Base-by-base conservation (phyloP, 495 filamentous ascomycete species). In the Penicillium alfredii region DNA sequence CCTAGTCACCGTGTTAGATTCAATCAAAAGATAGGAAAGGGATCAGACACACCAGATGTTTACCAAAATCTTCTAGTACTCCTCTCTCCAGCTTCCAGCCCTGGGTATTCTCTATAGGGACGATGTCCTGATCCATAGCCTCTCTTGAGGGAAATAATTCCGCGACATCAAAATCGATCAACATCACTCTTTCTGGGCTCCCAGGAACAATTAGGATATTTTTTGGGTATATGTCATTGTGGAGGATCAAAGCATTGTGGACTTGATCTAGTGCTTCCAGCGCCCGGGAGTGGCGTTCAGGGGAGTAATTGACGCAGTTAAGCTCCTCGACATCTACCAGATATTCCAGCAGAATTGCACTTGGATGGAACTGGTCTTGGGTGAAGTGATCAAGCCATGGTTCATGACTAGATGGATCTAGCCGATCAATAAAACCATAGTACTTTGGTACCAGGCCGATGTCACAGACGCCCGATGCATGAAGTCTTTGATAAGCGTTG, bases 251-350 rank as follows among this genome's bases (percentile, higher is more conserved):
- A 24, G 38, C 30, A 8, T 17, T 30, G 31, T 42, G 23, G 13
- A 42, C 35, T 16, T 42, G 30, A 21, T 16, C 35, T n/a, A 42
- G 34, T 6, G 30, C 31, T 9, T 42, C 23, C 25, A 35, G 4
- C 17, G 32, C 31, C 28, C 30, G 14, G 16, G 3, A 10, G 20
- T 28, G 35, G 22, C 34, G 39, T 3, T 15, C 31, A 10, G 40
- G 35, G 6, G 37, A 46, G 30, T 46, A 46, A 30, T 46, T 46
- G 16, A 35, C 43, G 37, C 35, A 44, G 32, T 49, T 40, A 29
- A 49, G 14, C 7, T 24, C 35, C 29, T 49, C 45, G 3, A 40
- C 30, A 31, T 35, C 29, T 11, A 35, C 28, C 3, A 49, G 30
- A 16, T 44, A 44, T 32, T 44, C 40, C 9, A 49, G 40, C 11